phyloP scores from a whole-genome alignment of 2,329 filamentous ascomycete species.

The Fusarium anguioides region DNA sequence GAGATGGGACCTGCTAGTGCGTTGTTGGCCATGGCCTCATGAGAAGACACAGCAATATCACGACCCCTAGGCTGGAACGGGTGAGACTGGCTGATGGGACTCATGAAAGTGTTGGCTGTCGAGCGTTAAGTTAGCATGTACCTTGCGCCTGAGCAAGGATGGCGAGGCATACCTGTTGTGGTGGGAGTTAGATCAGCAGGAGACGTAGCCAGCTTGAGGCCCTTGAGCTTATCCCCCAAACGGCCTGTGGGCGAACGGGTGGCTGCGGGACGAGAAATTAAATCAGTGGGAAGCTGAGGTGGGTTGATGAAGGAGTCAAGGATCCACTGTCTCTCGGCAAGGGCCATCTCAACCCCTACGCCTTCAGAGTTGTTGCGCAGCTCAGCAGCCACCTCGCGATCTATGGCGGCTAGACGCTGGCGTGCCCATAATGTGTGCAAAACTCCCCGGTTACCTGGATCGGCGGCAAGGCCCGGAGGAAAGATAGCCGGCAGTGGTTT shows the following conservation, averaged over 20 bases:
- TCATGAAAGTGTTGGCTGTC: conserved; percentile 52
- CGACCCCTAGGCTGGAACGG: conserved; percentile 48
- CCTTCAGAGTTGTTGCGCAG: conserved; percentile 80
- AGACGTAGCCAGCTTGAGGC: conserved; percentile 81
- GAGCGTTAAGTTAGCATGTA: conserved; percentile 23
- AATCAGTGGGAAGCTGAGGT: conserved; percentile 34
- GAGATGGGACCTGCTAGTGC: conserved; percentile 45
- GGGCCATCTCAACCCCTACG: conserved; percentile 83
- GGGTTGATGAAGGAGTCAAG: conserved; percentile 73
- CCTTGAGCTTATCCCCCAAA: conserved; percentile 81
- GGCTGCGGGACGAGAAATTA: conserved; percentile 57
- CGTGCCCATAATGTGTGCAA: conserved; percentile 93
- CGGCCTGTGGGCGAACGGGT: conserved; percentile 75
- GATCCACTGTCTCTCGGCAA: conserved; percentile 88
- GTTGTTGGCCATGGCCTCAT: conserved; percentile 47
- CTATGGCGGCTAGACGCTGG: conserved; percentile 78
- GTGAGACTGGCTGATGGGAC: conserved; percentile 48
- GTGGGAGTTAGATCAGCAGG: conserved; percentile 70
- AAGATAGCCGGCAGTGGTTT: conserved; percentile 91
- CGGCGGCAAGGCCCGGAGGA: conserved; percentile 76
- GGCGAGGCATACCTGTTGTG: conserved; percentile 57
- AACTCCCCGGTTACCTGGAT: conserved; percentile 80
- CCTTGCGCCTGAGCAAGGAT: conserved; percentile 12
- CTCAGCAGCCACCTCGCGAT: conserved; percentile 81
- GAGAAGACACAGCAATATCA: conserved; percentile 53